phyloP scores from a whole-genome alignment of 441 rosid species.

The Flueggea neowawraea region DNA sequence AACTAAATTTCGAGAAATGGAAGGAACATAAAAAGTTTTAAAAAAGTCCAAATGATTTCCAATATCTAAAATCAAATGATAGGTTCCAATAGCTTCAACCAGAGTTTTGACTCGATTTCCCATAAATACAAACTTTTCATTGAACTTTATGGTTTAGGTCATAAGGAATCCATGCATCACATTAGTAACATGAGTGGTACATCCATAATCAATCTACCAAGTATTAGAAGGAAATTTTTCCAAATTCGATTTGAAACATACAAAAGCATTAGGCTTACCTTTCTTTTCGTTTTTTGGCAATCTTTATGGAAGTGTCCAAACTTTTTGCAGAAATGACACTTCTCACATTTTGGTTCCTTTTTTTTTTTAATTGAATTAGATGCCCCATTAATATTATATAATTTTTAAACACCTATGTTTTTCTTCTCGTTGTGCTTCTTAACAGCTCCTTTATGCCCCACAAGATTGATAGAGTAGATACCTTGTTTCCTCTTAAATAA shows the following conservation, averaged over 20 bases:
- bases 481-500: slow-evolving; percentile 6
- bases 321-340: too few species aligned
- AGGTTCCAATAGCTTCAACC: slow-evolving; percentile 9
- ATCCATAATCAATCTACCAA: slow-evolving; percentile 6
- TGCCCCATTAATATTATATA: background rate
- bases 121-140: background rate
- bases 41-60: slow-evolving; percentile 3
- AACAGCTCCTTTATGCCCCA: slow-evolving; percentile 4
- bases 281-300: slow-evolving; percentile 1
- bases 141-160: background rate
- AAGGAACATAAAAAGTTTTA: slow-evolving; percentile 10
- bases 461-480: background rate
- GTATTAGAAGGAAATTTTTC: slow-evolving; percentile 1
- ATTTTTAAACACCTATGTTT: background rate
- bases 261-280: too few species aligned
- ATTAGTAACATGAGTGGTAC: slow-evolving; percentile 1
- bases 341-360: background rate
- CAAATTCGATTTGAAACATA: slow-evolving; percentile 9
- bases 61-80: slow-evolving; percentile 1
- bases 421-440: slow-evolving; percentile 1
- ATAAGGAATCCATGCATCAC: slow-evolving; percentile 6
- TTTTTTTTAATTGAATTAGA: background rate
- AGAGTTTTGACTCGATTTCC: background rate
- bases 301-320: background rate
- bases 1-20: too few species aligned